A percentile compares a stretch with the other conserved stretches of the same genome.
Conservation (phyloP, 1,139 yeast genomes). For the Saccharomyces hybrid region DNA sequence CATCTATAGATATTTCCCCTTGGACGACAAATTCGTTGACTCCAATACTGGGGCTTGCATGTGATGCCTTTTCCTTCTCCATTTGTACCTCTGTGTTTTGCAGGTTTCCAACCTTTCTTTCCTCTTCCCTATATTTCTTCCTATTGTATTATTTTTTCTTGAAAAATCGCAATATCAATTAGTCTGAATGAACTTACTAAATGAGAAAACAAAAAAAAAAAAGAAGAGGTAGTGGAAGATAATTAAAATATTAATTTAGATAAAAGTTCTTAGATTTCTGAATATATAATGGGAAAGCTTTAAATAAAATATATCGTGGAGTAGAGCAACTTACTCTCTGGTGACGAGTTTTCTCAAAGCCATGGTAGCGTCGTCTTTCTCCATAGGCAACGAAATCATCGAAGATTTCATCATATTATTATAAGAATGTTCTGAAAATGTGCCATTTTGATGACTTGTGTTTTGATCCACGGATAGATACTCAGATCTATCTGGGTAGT, state of each 20-base stretch:
- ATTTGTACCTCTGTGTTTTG: neutral
- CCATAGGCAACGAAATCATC: slow-evolving; percentile 1
- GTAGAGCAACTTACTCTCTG: slow-evolving; percentile 5
- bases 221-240: too few relatives aligned
- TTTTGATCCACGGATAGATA: neutral
- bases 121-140: neutral
- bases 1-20: neutral
- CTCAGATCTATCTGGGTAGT: neutral
- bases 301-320: neutral
- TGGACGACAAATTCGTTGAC: neutral
- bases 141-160: neutral
- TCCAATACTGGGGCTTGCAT: neutral
- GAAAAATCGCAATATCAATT: neutral
- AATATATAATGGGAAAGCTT: neutral
- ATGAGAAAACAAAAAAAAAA: too few relatives aligned
- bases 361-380: slow-evolving; percentile 26
- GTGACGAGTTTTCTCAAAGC: slow-evolving; percentile 26
- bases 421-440: neutral
- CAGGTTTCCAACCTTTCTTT: neutral
- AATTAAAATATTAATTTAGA: too few relatives aligned
- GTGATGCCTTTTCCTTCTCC: neutral
- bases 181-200: neutral
- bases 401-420: neutral
- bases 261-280: neutral
- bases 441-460: neutral